These are phyloP conservation scores for Diaporthe sp. DNA, from an alignment of 2,329 filamentous ascomycete species.

Conservation along the genomic window DNA sequence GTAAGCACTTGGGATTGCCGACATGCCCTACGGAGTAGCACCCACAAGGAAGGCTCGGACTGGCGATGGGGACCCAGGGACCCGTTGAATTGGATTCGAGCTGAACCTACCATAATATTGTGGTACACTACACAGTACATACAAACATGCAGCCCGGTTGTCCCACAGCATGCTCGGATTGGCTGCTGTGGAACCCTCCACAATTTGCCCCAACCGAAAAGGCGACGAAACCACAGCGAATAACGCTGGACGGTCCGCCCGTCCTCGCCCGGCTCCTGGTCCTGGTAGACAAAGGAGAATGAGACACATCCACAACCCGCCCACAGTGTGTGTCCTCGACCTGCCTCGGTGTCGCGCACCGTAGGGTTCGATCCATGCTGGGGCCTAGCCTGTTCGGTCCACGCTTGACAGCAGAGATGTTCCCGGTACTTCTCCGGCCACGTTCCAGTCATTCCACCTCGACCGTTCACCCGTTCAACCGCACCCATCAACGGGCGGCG, in stretches of 20 bases:
- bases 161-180: constrained; percentile 26
- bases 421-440: constrained; percentile 24
- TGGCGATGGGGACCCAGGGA: constrained; percentile 5
- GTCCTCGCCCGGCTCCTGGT: constrained; percentile 2
- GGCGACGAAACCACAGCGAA: constrained; percentile 17
- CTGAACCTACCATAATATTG: constrained; percentile 8
- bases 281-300: constrained; percentile 22
- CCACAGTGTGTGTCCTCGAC: constrained; percentile 16
- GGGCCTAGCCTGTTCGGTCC: constrained; percentile 22
- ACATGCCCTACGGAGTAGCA: neutral
- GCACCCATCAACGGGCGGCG: constrained; percentile 22
- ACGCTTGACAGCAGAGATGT: constrained; percentile 16
- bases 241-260: constrained; percentile 19
- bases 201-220: constrained; percentile 23
- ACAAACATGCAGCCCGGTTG: constrained; percentile 3
- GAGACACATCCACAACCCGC: constrained; percentile 1
- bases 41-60: neutral
- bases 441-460: constrained; percentile 11
- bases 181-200: constrained; percentile 23
- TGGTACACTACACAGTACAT: no score
- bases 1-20: constrained; percentile 21
- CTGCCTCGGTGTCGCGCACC: neutral
- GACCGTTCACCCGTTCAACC: constrained; percentile 23
- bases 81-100: constrained; percentile 21
- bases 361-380: constrained; percentile 10